Base-by-base conservation (phyloP, 2,329 filamentous ascomycete species). In the Magnaporthiopsis incrustans region DNA sequence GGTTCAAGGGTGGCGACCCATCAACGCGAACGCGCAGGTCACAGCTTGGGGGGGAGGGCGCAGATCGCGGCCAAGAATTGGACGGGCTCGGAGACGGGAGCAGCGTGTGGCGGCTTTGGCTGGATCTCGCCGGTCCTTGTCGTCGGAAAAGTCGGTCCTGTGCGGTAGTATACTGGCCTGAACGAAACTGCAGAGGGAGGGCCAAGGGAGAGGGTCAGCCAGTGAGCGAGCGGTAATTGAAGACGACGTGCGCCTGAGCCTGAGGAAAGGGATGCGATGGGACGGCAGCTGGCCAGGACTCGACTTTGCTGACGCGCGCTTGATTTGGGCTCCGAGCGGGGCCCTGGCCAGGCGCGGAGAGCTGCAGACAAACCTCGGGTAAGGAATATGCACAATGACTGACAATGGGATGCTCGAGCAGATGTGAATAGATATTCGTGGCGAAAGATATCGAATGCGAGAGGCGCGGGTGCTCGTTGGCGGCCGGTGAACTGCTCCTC, bases 321-420 rank as follows among this genome's bases (percentile, higher is more conserved):
- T 30, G 14, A 25, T 5, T 58, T 58, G 57, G 57, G 57, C 57
- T 27, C 57, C 26, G 30, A 32, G 57, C 57, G 57, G 57, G 57
- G 57, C 25, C n/a, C 30, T 15, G 26, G 57, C 57, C 44, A 53
- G 38, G 44, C 44, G 22, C 44, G 18, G 18, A 22, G 22, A 25
- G 44, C 44, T 8, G 22, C 44, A 22, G 44, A 60, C 58, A 35
- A 60, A 26, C 15, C 30, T 59, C 22, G 26, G 32, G 58, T 22
- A 60, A 60, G 11, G 58, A 38, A 60, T 25, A 27, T 33, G 58
- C 32, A 32, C 26, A 35, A 60, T 60, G 58, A 60, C 32, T 60
- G 58, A 60, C 58, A 60, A 35, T 60, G 32, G 58, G 26, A 60
- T 60, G 58, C 58, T 60, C 58, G 58, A 60, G 27, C 26, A 60